Evolutionary conservation across 83 land plant species (phyloP).

Genomic region (Picea abies): DNA sequence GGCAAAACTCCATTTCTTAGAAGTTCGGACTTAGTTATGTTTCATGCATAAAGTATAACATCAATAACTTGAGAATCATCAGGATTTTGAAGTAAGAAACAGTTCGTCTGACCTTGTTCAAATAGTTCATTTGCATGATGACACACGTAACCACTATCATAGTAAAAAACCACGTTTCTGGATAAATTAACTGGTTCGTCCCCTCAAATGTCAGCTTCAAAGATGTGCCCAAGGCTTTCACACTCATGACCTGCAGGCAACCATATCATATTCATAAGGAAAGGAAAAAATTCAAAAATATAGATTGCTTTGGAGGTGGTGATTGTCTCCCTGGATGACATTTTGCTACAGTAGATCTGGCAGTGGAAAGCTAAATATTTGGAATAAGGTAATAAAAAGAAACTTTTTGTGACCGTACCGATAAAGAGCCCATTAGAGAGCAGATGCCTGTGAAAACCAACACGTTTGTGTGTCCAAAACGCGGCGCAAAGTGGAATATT

Average conservation of each 20-base stretch:
- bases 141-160: slow-evolving; percentile 62
- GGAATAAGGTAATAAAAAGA: not conserved
- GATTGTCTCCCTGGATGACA: not conserved
- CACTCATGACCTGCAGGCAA: slow-evolving; percentile 69
- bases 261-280: slow-evolving; percentile 5
- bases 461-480: slow-evolving; percentile 59
- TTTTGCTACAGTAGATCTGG: not conserved
- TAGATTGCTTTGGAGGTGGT: not conserved
- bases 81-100: not conserved
- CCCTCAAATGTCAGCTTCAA: slow-evolving; percentile 72
- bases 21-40: no score
- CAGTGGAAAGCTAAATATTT: not conserved
- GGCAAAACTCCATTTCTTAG: no score
- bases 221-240: slow-evolving; percentile 73
- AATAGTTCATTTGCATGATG: slow-evolving; percentile 72
- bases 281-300: not conserved
- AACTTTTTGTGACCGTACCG: slow-evolving; percentile 31
- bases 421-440: slow-evolving; percentile 73
- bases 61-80: no score
- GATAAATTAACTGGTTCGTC: slow-evolving; percentile 62
- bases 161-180: slow-evolving; percentile 70
- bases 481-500: slow-evolving; percentile 62
- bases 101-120: slow-evolving; percentile 54
- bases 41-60: no score
- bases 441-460: slow-evolving; percentile 71